Evolutionary conservation across 805 yeast genomes (phyloP).

Genomic region (Lipomyces japonicus): DNA sequence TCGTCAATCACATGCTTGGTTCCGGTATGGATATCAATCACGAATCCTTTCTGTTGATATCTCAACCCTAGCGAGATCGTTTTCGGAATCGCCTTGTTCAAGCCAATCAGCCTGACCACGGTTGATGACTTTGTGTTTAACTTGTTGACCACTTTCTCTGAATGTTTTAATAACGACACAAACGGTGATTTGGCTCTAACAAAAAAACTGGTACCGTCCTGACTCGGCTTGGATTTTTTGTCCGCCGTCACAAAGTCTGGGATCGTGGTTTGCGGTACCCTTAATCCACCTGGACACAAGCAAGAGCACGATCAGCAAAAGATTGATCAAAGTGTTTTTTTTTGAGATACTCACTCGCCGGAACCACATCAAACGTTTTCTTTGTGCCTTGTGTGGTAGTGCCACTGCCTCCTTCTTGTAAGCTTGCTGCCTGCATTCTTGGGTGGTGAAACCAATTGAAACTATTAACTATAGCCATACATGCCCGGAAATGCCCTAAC

Average conservation of each 20-base stretch:
- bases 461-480: too few species aligned
- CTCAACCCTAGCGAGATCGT: constrained; percentile 23
- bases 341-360: neutral
- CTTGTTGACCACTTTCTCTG: constrained; percentile 6
- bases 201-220: constrained; percentile 1
- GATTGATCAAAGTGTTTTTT: neutral
- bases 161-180: constrained; percentile 24
- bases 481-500: too few species aligned
- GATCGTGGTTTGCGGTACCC: neutral
- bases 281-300: neutral
- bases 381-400: constrained; percentile 1
- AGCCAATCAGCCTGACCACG: constrained; percentile 14
- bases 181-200: constrained; percentile 24
- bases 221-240: neutral
- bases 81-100: constrained; percentile 20
- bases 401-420: too few species aligned
- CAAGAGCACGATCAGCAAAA: neutral
- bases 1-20: too few species aligned
- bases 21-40: too few species aligned
- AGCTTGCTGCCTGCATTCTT: too few species aligned
- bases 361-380: neutral
- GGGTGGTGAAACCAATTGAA: too few species aligned
- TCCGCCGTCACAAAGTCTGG: neutral
- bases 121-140: constrained; percentile 7
- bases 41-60: too few species aligned